Conservation (phyloP, 2,329 filamentous ascomycete species). For the Penicillium sp. region DNA sequence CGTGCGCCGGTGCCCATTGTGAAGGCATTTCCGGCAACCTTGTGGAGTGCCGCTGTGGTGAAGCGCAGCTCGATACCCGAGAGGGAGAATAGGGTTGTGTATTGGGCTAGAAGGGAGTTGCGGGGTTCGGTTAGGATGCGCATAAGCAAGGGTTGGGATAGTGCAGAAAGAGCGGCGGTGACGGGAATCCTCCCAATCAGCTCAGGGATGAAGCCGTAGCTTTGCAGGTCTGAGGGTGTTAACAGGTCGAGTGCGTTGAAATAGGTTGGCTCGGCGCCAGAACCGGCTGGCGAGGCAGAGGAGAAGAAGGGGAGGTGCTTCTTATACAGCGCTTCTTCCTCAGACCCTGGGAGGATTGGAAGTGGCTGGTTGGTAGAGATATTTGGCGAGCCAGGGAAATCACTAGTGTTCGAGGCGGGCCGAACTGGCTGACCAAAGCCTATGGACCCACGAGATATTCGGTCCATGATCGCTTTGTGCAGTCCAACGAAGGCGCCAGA, state of each 20-base stretch:
- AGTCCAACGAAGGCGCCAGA: constrained; percentile 93
- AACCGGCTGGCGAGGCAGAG: constrained; percentile 53
- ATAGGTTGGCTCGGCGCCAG: constrained; percentile 46
- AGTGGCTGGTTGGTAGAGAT: constrained; percentile 41
- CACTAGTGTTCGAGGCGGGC: constrained; percentile 40
- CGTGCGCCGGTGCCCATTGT: constrained; percentile 75
- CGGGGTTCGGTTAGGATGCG: constrained; percentile 90
- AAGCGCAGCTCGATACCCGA: constrained; percentile 76
- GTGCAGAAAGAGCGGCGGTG: constrained; percentile 76
- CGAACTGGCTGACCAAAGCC: constrained; percentile 87
- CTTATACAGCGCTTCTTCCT: constrained; percentile 61
- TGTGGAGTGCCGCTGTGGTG: constrained; percentile 75
- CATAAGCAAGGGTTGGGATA: constrained; percentile 68
- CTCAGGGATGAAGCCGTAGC: constrained; percentile 89
- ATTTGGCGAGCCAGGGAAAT: constrained; percentile 26
- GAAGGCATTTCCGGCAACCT: constrained; percentile 71
- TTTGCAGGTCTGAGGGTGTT: constrained; percentile 73
- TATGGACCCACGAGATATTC: constrained; percentile 83
- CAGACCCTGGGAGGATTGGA: constrained; percentile 61
- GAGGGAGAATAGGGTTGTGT: constrained; percentile 81
- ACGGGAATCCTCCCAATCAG: constrained; percentile 95
- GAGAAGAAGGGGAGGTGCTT: constrained; percentile 60
- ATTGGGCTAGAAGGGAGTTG: constrained; percentile 85
- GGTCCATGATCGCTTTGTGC: constrained; percentile 80
- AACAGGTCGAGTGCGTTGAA: constrained; percentile 68